These are phyloP conservation scores for Botrytis medusae DNA, from an alignment of 2,329 filamentous ascomycete species.

Conservation along the genomic window DNA sequence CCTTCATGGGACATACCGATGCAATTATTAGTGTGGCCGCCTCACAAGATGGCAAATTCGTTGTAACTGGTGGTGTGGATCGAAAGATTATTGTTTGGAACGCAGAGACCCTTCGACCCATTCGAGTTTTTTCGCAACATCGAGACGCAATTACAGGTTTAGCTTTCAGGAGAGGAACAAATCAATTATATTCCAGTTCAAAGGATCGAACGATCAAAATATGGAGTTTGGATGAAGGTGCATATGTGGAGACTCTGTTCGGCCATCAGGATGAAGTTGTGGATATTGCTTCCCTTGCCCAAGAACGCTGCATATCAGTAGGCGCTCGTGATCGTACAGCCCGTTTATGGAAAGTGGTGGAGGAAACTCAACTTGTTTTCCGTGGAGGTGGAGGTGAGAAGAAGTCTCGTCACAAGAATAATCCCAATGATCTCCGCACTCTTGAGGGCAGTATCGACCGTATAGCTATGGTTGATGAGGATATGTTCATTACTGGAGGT, in stretches of 20 bases:
- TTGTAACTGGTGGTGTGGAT: constrained; percentile 87
- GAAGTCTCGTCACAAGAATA: constrained; percentile 44
- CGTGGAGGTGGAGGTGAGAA: constrained; percentile 72
- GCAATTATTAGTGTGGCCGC: constrained; percentile 82
- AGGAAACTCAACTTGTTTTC: constrained; percentile 94
- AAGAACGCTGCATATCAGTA: constrained; percentile 88
- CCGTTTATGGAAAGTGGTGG: constrained; percentile 90
- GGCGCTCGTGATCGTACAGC: constrained; percentile 90
- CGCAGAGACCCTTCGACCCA: constrained; percentile 71
- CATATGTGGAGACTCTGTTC: constrained; percentile 93
- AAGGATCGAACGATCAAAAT: constrained; percentile 93
- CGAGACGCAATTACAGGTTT: constrained; percentile 83
- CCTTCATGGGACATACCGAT: constrained; percentile 75
- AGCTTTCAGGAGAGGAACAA: constrained; percentile 81
- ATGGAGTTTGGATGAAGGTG: constrained; percentile 88
- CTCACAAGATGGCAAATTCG: constrained; percentile 83
- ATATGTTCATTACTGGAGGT: constrained; percentile 87
- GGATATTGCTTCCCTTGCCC: constrained; percentile 76
- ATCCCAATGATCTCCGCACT: constrained; percentile 43
- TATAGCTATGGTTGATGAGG: constrained; percentile 84
- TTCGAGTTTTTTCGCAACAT: constrained; percentile 88
- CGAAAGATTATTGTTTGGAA: constrained; percentile 86
- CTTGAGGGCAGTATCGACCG: constrained; percentile 87
- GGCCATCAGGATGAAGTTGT: constrained; percentile 92
- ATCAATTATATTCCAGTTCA: constrained; percentile 88